A percentile compares a stretch with the other conserved stretches of the same genome.
Evolutionary conservation across 2,329 filamentous ascomycete genomes (phyloP).

Genomic region (Neobulgaria alba): DNA sequence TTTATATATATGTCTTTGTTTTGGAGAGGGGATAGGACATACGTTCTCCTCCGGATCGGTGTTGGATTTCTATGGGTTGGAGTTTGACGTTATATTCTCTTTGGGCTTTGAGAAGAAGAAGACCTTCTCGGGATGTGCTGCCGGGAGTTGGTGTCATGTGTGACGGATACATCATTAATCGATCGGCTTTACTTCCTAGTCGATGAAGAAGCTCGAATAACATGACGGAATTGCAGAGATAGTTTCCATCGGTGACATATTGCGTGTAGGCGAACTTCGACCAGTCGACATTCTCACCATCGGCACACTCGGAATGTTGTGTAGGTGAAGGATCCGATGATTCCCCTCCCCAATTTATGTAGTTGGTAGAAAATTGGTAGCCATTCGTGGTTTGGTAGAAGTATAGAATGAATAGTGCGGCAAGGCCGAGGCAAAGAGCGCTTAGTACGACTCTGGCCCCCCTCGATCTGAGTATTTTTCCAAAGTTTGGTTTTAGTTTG

Average conservation of each 20-base stretch:
- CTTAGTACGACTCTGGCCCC: too few relatives aligned
- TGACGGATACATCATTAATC: conserved; percentile 40
- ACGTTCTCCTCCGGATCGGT: conserved; percentile 31
- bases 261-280: conserved; percentile 39
- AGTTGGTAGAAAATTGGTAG: too few relatives aligned
- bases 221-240: conserved; percentile 44
- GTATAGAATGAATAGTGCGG: too few relatives aligned
- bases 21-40: conserved; percentile 11
- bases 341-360: too few relatives aligned
- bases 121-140: too few relatives aligned
- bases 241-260: conserved; percentile 39
- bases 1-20: too few relatives aligned
- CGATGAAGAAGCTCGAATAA: conserved; percentile 37
- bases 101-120: conserved; percentile 35
- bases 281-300: conserved; percentile 31
- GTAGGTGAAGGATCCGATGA: too few relatives aligned
- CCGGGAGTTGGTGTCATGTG: conserved; percentile 21
- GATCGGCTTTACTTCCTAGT: conserved; percentile 36
- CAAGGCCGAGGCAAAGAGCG: too few relatives aligned
- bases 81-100: conserved; percentile 38
- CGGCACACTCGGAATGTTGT: too few relatives aligned
- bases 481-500: too few relatives aligned
- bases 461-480: too few relatives aligned
- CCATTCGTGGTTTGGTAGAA: too few relatives aligned
- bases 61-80: conserved; percentile 34